These are phyloP conservation scores for Lippia alba DNA, from an alignment of 305 asterid species.

Conservation along the genomic window DNA sequence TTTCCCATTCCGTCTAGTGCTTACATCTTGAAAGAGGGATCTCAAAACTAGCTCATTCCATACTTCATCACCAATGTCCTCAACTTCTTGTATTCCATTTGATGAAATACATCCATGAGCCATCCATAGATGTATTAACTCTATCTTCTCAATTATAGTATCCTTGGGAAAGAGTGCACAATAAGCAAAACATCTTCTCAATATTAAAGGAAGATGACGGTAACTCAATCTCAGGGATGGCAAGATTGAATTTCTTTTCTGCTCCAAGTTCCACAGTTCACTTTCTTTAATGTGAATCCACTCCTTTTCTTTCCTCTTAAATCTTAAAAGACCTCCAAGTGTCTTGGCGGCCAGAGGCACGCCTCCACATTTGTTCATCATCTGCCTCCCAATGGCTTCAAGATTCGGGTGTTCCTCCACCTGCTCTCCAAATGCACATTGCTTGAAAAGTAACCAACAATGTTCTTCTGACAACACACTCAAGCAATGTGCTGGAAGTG, in stretches of 20 bases:
- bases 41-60: conserved; percentile 25
- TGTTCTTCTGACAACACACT: not conserved
- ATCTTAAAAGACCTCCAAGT: conserved; percentile 11
- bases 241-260: not conserved
- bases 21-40: conserved; percentile 6
- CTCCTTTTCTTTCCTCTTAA: not conserved
- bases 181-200: conserved; percentile 9
- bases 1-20: not conserved
- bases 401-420: not conserved
- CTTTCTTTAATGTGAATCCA: conserved; percentile 6
- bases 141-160: not conserved
- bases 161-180: conserved; percentile 4
- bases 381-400: not conserved
- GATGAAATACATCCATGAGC: conserved; percentile 30
- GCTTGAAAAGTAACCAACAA: conserved; percentile 5
- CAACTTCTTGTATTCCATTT: not conserved
- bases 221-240: conserved; percentile 15
- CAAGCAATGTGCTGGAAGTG: conserved; percentile 2
- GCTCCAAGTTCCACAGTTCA: not conserved
- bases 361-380: not conserved
- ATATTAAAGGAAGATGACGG: conserved; percentile 8
- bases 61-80: not conserved
- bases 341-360: not conserved
- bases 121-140: conserved; percentile 23
- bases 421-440: not conserved